phyloP scores from a whole-genome alignment of 2,329 filamentous ascomycete genomes.

The Paecilomyces variotii region DNA sequence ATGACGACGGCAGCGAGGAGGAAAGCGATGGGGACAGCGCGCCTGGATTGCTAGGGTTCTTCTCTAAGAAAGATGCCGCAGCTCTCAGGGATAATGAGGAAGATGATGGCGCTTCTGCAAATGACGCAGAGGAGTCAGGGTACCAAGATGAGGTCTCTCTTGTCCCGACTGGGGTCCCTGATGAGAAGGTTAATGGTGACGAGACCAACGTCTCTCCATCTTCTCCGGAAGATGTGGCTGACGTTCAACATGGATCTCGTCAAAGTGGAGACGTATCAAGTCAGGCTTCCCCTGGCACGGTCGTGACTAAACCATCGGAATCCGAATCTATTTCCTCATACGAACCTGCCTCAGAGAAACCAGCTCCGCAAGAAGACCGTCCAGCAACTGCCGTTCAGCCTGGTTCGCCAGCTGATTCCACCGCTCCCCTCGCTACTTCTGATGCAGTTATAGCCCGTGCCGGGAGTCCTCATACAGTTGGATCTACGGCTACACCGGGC shows the following conservation, averaged over 20 bases:
- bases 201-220: constrained; percentile 4
- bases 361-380: constrained; percentile 1
- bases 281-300: constrained; percentile 35
- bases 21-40: constrained; percentile 30
- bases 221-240: constrained; percentile 7
- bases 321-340: constrained; percentile 37
- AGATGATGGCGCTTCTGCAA: constrained; percentile 31
- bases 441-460: background rate
- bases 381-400: constrained; percentile 5
- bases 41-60: constrained; percentile 39
- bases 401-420: constrained; percentile 11
- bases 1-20: constrained; percentile 39
- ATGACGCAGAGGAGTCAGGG: constrained; percentile 18
- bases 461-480: constrained; percentile 6
- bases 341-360: constrained; percentile 26
- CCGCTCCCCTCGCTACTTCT: background rate
- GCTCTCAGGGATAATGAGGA: constrained; percentile 10
- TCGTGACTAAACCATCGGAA: constrained; percentile 37
- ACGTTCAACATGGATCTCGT: constrained; percentile 15
- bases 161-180: constrained; percentile 23
- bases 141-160: constrained; percentile 29
- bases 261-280: constrained; percentile 29
- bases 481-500: constrained; percentile 29
- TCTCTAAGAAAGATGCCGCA: constrained; percentile 35
- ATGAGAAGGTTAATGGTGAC: constrained; percentile 22